Percentiles rank a stretch among this genome's conserved stretches.
Evolutionary conservation across 23 red algal genomes (phyloP).

Genomic region (Agarophyton chilense): DNA sequence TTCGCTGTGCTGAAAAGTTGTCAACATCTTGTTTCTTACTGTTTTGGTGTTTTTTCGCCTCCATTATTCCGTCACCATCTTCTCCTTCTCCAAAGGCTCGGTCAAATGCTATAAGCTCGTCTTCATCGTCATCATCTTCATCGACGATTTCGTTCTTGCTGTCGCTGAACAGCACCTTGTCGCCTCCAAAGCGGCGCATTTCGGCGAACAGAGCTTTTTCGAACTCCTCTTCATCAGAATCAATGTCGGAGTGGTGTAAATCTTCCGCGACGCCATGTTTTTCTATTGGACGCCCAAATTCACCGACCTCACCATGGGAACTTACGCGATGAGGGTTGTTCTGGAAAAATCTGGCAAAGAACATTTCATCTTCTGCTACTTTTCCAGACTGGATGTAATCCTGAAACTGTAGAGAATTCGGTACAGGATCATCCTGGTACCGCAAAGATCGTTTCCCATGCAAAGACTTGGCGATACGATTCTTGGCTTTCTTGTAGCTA

Average conservation of each 20-base stretch:
- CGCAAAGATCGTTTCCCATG: conserved; percentile 53
- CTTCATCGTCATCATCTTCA: conserved; percentile 54
- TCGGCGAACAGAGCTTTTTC: conserved; percentile 57
- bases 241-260: conserved; percentile 1
- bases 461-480: conserved; percentile 56
- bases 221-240: conserved; percentile 73
- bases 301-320: background rate
- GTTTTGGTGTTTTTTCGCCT: background rate
- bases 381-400: conserved; percentile 30
- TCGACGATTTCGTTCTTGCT: conserved; percentile 14
- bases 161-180: conserved; percentile 8
- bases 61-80: background rate
- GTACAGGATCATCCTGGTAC: conserved; percentile 29
- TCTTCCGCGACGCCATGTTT: background rate
- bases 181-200: conserved; percentile 51
- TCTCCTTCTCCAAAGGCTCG: conserved; percentile 34
- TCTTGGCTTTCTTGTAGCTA: conserved; percentile 86
- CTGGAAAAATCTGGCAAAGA: conserved; percentile 66
- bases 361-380: conserved; percentile 61
- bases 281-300: background rate
- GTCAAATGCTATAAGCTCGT: conserved; percentile 60
- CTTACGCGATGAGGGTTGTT: conserved; percentile 33
- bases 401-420: conserved; percentile 54
- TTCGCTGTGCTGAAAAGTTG: background rate
- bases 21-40: background rate